Percentiles rank a stretch among this genome's conserved stretches.
phyloP scores from a whole-genome alignment of 345 rosid genomes.

The Lepidium aucheri region DNA sequence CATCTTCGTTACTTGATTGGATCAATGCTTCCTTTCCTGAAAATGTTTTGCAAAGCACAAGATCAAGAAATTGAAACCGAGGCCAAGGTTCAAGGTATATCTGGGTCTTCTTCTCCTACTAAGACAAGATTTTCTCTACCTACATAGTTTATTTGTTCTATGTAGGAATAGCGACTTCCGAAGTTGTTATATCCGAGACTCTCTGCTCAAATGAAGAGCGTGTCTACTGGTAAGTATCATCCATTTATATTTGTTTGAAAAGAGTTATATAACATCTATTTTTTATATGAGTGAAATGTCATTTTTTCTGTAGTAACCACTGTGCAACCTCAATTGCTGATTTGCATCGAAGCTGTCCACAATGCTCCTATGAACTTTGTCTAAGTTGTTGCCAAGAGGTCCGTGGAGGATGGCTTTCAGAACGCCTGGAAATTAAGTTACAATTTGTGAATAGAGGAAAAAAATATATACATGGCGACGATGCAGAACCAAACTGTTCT shows the following conservation, averaged over 20 bases:
- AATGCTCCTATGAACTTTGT: slow-evolving; percentile 74
- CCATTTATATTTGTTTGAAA: neutral
- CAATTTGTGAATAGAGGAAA: slow-evolving; percentile 45
- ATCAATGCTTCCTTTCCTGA: slow-evolving; percentile 56
- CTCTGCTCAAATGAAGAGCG: slow-evolving; percentile 61
- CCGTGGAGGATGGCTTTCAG: slow-evolving; percentile 41
- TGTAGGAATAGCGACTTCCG: slow-evolving; percentile 23
- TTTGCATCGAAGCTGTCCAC: slow-evolving; percentile 76
- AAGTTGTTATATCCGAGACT: slow-evolving; percentile 38
- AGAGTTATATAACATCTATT: neutral
- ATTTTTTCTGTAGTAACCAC: slow-evolving; percentile 46
- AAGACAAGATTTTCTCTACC: neutral
- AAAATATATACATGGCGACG: slow-evolving; percentile 73
- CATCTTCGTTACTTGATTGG: slow-evolving; percentile 48
- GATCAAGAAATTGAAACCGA: slow-evolving; percentile 47
- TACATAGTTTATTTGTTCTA: neutral
- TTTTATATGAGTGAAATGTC: neutral
- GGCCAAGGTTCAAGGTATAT: slow-evolving; percentile 50
- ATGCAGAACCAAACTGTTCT: slow-evolving; percentile 27
- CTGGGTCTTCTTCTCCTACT: neutral
- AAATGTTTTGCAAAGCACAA: slow-evolving; percentile 48
- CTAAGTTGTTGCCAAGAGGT: slow-evolving; percentile 79
- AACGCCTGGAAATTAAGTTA: slow-evolving; percentile 35
- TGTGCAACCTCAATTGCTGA: slow-evolving; percentile 94
- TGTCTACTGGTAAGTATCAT: slow-evolving; percentile 57